Evolutionary conservation across 345 rosid genomes (phyloP), one percentile per base, ranked within the genome.

Genomic region (Corchorus capsularis): DNA sequence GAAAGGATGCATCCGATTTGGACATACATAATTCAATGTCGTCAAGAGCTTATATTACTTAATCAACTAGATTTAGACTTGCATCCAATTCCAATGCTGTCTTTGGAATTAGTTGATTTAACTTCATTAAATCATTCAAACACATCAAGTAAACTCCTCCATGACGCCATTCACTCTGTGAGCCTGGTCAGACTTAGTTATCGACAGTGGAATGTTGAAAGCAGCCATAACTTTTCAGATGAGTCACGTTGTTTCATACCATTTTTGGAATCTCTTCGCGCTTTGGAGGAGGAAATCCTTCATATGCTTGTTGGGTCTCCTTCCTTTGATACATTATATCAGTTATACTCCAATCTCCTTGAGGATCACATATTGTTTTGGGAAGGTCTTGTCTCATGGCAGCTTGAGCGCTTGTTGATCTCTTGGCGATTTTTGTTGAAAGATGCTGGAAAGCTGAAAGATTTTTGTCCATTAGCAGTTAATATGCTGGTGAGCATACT

Each of bases 1-100:
- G 99, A 87, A 81, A 68, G 86, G 77, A 73, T 82, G 75, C 97
- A 95, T 86, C 91, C 88, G 19, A 90, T 95, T 43, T 95, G 99
- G 99, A 81, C 72, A 47, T 75, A 79, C 73, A 83, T 93, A 75
- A 75, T 77, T 69, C 39, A 27, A 32, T 83, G 85, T 72, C 86
- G 81, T 50, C 72, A 74, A 65, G 79, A 84, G 74, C 91, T 95
- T 68, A 75, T 76, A 65, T 79, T 87, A 56, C 82, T 80, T 79
- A 52, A 70, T 72, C 63, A 71, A 69, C 60, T 81, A 46, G 85
- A 90, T 80, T 49, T 71, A 15, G 81, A 85, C 77, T 80, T 81
- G 78, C 88, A 77, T 74, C 87, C 87, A 22, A 76, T 84, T 62
- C 89, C 95, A 5, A 73, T 93, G 76, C 83, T 93, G 86, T 94